Evolutionary conservation across 768 basidiomycete genomes (phyloP), one percentile per base, ranked within the genome.

Genomic region (Lyophyllum atratum): DNA sequence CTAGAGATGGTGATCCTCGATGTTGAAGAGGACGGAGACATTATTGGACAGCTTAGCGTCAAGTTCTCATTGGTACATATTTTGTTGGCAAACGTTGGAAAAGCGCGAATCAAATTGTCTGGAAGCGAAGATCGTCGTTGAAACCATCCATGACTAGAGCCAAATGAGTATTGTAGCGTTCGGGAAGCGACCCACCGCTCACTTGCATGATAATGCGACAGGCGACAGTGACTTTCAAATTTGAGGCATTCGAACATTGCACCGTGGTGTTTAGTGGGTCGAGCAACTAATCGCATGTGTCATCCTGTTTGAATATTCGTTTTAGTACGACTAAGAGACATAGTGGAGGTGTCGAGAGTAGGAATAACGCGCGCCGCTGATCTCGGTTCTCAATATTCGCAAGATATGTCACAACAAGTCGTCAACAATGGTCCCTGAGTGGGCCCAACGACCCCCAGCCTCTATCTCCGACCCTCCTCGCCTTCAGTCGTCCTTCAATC

Each of bases 351-450:
- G 15, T 15, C n/a, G 26, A 47, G 26, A 28, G 29, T n/a, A 17
- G 11, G 5, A 29, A 28, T 15, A 29, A 53, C 22, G 43, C 31
- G n/a, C 34, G 25, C 34, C 31, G 48, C 45, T 55, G 53, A 59
- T 59, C 53, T 52, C 49, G 22, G 45, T 47, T 45, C 52, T 49
- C 47, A 33, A 53, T 39, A 39, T 60, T 49, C 59, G 48, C 55
- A 56, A 55, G 50, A 8, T 55, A 48, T 48, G 52, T 54, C 53
- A 52, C 25, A 49, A 47, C 50, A 48, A 21, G 48, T 25, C 24
- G 28, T 31, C 47, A 47, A 47, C 28, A 28, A 19, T n/a, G 31
- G 39, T 47, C 50, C 48, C 42, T 59, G 57, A 59, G 48, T 21
- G 34, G 3, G 19, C 19, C 3, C 28, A 11, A 49, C 48, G 15